phyloP scores from a whole-genome alignment of 495 filamentous ascomycete genomes.

The Aspergillus affinis region DNA sequence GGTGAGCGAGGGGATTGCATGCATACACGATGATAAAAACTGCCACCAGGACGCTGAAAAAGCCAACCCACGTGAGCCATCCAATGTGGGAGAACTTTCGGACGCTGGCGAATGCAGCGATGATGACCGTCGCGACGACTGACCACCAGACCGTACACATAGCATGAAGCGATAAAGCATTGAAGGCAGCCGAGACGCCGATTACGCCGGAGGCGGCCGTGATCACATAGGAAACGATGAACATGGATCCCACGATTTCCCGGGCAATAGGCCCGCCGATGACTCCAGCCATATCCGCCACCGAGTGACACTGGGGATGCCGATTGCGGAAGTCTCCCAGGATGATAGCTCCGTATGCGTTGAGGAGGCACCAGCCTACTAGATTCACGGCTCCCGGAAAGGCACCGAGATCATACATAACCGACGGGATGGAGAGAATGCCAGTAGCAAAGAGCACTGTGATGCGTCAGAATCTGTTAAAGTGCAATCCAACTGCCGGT shows the following conservation, averaged over 20 bases:
- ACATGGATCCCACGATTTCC: constrained; percentile 43
- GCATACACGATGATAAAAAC: constrained; percentile 51
- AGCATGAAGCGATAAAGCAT: constrained; percentile 48
- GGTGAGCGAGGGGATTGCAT: not conserved
- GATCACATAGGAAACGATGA: constrained; percentile 49
- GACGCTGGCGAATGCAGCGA: constrained; percentile 49
- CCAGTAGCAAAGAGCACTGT: constrained; percentile 50
- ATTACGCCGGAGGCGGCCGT: constrained; percentile 49
- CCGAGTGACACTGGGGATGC: constrained; percentile 45
- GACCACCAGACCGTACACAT: constrained; percentile 48
- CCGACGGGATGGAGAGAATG: constrained; percentile 59
- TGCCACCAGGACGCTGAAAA: constrained; percentile 43
- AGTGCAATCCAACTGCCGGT: not conserved
- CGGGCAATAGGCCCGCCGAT: constrained; percentile 56
- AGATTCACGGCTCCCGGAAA: constrained; percentile 57
- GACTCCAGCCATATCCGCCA: constrained; percentile 69
- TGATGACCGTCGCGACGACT: constrained; percentile 58
- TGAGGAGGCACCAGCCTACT: constrained; percentile 59
- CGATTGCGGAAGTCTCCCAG: constrained; percentile 39
- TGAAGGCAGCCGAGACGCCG: constrained; percentile 49
- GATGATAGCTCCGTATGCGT: constrained; percentile 48
- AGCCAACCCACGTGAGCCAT: constrained; percentile 49
- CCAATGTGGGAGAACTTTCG: constrained; percentile 44
- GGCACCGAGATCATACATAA: constrained; percentile 63
- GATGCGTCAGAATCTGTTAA: constrained; percentile 27